Evolutionary conservation across 495 filamentous ascomycete genomes (phyloP).

Genomic region (Viridothelium virens): DNA sequence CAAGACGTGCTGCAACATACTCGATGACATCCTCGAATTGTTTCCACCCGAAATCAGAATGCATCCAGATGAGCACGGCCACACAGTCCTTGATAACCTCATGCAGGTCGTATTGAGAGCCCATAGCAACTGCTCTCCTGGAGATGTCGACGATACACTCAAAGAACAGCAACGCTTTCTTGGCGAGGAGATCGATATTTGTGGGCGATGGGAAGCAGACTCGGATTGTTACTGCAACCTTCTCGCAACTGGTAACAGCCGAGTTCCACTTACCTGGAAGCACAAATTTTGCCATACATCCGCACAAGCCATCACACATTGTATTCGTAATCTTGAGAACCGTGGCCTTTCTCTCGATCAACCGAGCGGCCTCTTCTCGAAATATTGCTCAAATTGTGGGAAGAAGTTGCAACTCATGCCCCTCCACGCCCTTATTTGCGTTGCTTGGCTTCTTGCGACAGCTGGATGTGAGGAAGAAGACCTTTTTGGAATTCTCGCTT

Average conservation of each 20-base stretch:
- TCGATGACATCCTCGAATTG: constrained; percentile 18
- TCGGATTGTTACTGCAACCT: constrained; percentile 11
- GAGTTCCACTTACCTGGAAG: constrained; percentile 16
- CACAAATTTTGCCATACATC: constrained; percentile 25
- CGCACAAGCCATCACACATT: constrained; percentile 18
- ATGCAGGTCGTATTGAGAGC: constrained; percentile 38
- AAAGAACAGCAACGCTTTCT: not conserved
- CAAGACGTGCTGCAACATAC: constrained; percentile 35
- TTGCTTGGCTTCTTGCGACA: constrained; percentile 33
- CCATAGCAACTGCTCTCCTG: constrained; percentile 32
- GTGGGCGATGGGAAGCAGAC: constrained; percentile 22
- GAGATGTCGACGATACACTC: constrained; percentile 23
- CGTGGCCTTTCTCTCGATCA: constrained; percentile 27
- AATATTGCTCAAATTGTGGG: constrained; percentile 32
- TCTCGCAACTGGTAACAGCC: not conserved
- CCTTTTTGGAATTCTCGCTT: constrained; percentile 39
- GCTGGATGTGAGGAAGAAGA: constrained; percentile 33
- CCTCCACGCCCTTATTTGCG: constrained; percentile 35
- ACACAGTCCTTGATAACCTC: constrained; percentile 40
- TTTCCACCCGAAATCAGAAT: constrained; percentile 13
- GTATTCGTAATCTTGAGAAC: not conserved
- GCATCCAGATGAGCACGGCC: constrained; percentile 32
- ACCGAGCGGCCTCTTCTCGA: constrained; percentile 36
- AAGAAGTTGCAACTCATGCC: constrained; percentile 33
- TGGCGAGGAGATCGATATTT: constrained; percentile 21